A percentile compares a stretch with the other conserved stretches of the same genome.
phyloP scores from a whole-genome alignment of 805 yeast species.

The Clavispora vitiphila region DNA sequence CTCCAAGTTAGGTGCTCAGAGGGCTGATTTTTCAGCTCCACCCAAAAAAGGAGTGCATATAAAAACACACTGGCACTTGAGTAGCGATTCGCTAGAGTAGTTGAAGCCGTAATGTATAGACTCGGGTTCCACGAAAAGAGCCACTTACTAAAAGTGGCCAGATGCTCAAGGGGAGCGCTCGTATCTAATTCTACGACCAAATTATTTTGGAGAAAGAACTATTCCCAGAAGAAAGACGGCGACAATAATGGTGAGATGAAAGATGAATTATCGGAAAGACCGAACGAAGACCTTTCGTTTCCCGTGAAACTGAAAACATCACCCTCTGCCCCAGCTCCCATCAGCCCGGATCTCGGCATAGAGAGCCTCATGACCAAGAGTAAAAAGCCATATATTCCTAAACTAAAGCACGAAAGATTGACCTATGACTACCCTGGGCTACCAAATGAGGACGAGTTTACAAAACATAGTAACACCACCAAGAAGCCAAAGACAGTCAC shows the following conservation, averaged over 20 bases:
- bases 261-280: background rate
- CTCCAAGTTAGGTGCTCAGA: too few relatives aligned
- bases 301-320: slow-evolving; percentile 8
- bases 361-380: slow-evolving; percentile 27
- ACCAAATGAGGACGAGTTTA: slow-evolving; percentile 40
- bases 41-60: too few relatives aligned
- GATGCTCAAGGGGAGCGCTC: background rate
- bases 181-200: background rate
- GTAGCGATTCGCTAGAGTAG: background rate
- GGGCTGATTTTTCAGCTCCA: too few relatives aligned
- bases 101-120: background rate
- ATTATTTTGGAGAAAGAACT: background rate
- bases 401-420: slow-evolving; percentile 32
- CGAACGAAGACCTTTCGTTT: slow-evolving; percentile 1
- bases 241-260: background rate
- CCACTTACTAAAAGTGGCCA: background rate
- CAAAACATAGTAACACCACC: slow-evolving; percentile 20
- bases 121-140: background rate
- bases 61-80: too few relatives aligned
- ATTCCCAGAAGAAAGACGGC: background rate
- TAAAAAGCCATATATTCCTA: slow-evolving; percentile 41
- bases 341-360: slow-evolving; percentile 8
- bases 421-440: slow-evolving; percentile 40
- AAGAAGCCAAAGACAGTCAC: slow-evolving; percentile 21
- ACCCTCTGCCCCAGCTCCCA: slow-evolving; percentile 15